phyloP scores from a whole-genome alignment of 768 basidiomycete species.

The Suillus hirtellus region DNA sequence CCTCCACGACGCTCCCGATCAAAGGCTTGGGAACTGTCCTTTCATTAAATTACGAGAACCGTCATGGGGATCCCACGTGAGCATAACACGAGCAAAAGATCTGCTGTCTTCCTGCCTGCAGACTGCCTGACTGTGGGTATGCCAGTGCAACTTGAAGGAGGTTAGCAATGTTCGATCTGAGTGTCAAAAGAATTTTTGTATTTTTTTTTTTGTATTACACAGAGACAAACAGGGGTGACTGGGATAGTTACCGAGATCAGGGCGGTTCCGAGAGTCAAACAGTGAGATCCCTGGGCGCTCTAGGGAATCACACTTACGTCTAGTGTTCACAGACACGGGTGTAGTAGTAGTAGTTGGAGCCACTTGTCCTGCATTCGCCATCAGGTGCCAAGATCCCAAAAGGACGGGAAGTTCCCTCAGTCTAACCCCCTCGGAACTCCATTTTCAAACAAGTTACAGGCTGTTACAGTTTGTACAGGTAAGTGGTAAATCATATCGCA shows the following conservation, averaged over 20 bases:
- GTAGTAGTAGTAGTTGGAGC: neutral
- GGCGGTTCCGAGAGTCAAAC: neutral
- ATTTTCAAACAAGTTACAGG: conserved; percentile 1
- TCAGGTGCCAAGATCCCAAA: neutral
- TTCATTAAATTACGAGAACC: conserved; percentile 26
- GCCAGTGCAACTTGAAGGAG: too few relatives aligned
- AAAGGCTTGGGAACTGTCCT: conserved; percentile 23
- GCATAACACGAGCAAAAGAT: neutral
- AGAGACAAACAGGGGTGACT: neutral
- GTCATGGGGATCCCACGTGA: conserved; percentile 15
- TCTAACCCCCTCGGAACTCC: conserved; percentile 3
- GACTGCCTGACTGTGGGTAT: neutral
- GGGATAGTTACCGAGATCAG: neutral
- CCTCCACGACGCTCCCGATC: conserved; percentile 25
- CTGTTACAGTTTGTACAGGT: conserved; percentile 9
- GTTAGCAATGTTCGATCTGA: neutral
- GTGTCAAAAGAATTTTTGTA: neutral
- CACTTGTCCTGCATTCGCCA: neutral
- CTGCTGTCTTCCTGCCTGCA: neutral
- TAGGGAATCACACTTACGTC: neutral
- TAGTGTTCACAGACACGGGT: neutral
- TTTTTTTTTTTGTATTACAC: neutral
- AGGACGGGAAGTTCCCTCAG: neutral
- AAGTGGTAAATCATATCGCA: neutral
- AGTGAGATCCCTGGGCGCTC: neutral